Percentiles rank a stretch among this genome's conserved stretches.
Conservation (phyloP, 2,329 filamentous ascomycete genomes). For the Fusarium sp. region DNA sequence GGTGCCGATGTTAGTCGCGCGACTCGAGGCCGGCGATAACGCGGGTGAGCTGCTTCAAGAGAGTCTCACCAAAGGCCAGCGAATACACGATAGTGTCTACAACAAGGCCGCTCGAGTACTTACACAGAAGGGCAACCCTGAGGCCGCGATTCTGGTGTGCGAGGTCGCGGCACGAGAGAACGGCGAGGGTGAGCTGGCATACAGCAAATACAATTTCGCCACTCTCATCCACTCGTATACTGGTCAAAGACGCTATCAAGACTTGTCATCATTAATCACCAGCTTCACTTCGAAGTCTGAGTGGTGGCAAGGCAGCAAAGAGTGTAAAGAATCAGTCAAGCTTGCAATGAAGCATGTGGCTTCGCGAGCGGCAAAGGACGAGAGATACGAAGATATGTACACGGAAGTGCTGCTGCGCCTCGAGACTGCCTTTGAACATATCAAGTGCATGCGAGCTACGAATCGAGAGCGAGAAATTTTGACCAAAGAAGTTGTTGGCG, state of each 20-base stretch:
- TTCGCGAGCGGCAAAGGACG: slow-evolving; percentile 38
- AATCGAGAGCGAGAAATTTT: slow-evolving; percentile 38
- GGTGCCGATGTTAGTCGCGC: slow-evolving; percentile 55
- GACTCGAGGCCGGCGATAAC: slow-evolving; percentile 52
- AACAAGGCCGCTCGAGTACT: slow-evolving; percentile 53
- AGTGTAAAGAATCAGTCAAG: slow-evolving; percentile 55
- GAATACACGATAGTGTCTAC: slow-evolving; percentile 53
- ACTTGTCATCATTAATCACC: slow-evolving; percentile 48
- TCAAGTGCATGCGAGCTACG: slow-evolving; percentile 40
- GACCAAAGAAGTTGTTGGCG: slow-evolving; percentile 31
- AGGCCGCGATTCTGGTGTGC: slow-evolving; percentile 51
- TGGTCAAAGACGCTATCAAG: slow-evolving; percentile 48
- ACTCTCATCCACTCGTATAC: slow-evolving; percentile 53
- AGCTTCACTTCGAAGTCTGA: slow-evolving; percentile 48
- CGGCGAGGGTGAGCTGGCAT: slow-evolving; percentile 52
- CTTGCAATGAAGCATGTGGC: slow-evolving; percentile 53
- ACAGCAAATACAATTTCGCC: slow-evolving; percentile 55
- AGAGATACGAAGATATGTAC: slow-evolving; percentile 34
- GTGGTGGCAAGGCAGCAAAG: slow-evolving; percentile 54
- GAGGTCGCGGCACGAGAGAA: slow-evolving; percentile 53
- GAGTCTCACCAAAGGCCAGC: slow-evolving; percentile 45
- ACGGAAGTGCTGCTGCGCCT: slow-evolving; percentile 41
- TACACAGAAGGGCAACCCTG: slow-evolving; percentile 46
- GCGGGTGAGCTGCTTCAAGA: slow-evolving; percentile 45
- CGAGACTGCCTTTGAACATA: slow-evolving; percentile 39